Conservation (phyloP, 148 eudicot species). For the Camellia granthamiana region DNA sequence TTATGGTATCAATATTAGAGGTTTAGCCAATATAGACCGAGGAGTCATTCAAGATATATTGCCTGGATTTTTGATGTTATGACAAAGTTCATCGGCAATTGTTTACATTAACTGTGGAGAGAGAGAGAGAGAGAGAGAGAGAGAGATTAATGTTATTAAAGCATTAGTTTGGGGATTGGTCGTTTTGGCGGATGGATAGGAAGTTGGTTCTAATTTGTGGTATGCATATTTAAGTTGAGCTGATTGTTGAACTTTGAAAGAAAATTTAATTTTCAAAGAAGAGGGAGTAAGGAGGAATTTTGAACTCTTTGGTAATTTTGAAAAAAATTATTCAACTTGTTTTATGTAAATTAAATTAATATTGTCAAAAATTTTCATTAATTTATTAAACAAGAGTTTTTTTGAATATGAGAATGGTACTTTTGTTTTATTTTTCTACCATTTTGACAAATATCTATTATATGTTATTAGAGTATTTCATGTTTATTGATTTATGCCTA, state of each 20-base stretch:
- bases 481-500: too few relatives aligned
- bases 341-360: too few relatives aligned
- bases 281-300: slow-evolving; percentile 2
- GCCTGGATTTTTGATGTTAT: not conserved
- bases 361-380: too few relatives aligned
- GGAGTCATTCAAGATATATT: not conserved
- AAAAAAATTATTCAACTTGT: too few relatives aligned
- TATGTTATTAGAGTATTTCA: too few relatives aligned
- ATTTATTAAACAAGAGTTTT: too few relatives aligned
- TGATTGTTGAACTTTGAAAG: not conserved
- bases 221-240: not conserved
- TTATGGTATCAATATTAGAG: not conserved
- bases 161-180: not conserved
- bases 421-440: too few relatives aligned
- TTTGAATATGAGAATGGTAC: too few relatives aligned
- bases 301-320: not conserved
- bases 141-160: not conserved
- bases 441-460: too few relatives aligned
- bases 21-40: not conserved
- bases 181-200: not conserved
- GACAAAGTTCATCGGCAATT: not conserved
- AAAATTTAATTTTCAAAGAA: not conserved
- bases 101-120: not conserved
- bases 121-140: too few relatives aligned
- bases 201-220: not conserved